Base-by-base conservation (phyloP, 164 flowering plant species). In the Chloranthus sessilifolius region DNA sequence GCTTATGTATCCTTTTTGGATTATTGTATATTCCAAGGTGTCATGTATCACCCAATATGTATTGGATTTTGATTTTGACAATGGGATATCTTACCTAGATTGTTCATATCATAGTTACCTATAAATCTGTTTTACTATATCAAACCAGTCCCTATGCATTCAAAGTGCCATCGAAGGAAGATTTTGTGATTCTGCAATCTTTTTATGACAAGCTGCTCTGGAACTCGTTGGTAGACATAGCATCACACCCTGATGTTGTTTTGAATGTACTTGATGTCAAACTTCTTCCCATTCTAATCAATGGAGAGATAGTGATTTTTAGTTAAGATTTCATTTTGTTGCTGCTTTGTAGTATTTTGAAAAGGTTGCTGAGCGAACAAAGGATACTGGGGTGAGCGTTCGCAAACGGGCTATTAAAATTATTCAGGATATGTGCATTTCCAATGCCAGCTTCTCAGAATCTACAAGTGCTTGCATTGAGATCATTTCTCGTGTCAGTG, bases 381-480 rank as follows among this genome's bases (percentile, higher is more conserved):
- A 84, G 71, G 99, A 94, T 73, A 84, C 95, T 39, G 99, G 99
- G 61, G 89, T 94, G 16, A 94, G 99, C 72, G 99, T 94, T n/a
- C 75, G 97, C 30, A 94, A 94, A 73, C 72, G 95, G 50, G 95
- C 99, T 25, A 94, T 94, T 68, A 88, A 76, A 70, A 86, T 94
- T 45, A 88, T 94, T 45, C 65, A 83, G 52, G 99, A 94, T 44
- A 94, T 94, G 99, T 94, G 97, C 74, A 77, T 69, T 24, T 84
- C 99, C 33, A 89, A 74, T 75, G 60, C 72, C 16, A 78, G 77
- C 46, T 89, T 94, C 56, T 55, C 80, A 28, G 92, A 72, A 58
- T 79, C 70, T 50, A 78, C 85, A 7, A 68, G 67, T 69, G 99
- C 96, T 51, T 94, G 95, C 77, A 68, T 76, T 64, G 95, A 78